Conservation (phyloP, 1,284 basidiomycete species). For the Malassezia equina region DNA sequence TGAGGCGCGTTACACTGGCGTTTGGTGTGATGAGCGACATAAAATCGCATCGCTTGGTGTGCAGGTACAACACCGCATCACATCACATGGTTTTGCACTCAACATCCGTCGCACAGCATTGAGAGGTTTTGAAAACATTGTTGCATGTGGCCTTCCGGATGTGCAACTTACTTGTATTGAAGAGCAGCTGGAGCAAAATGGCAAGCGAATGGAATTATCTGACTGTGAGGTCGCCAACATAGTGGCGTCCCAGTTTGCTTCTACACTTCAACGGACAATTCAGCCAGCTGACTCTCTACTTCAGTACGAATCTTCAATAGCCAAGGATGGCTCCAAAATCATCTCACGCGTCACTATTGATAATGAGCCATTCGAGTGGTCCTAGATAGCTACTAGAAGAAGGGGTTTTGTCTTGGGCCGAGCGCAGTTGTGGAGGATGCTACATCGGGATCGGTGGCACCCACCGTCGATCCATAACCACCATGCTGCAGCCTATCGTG, state of each 20-base stretch:
- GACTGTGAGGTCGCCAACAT: not conserved
- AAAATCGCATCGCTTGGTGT: constrained; percentile 93
- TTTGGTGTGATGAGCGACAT: constrained; percentile 49
- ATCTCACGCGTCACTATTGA: not conserved
- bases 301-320: not conserved
- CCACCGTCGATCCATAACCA: not conserved
- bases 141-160: constrained; percentile 84
- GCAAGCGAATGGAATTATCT: not conserved
- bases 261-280: not conserved
- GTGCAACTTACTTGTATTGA: constrained; percentile 59
- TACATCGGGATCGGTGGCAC: not conserved
- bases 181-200: constrained; percentile 5
- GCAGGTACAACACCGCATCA: constrained; percentile 84
- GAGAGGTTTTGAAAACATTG: constrained; percentile 69
- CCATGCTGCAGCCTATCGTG: not conserved
- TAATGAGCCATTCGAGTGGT: not conserved
- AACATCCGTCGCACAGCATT: constrained; percentile 72
- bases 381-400: not conserved
- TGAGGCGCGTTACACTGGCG: constrained; percentile 31
- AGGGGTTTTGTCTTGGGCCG: not conserved
- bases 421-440: not conserved
- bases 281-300: not conserved
- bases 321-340: not conserved
- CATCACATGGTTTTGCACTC: constrained; percentile 86
- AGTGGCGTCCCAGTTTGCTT: not conserved